Evolutionary conservation across 208 protist species (phyloP).

Genomic region (Herpetomonas tarakana): DNA sequence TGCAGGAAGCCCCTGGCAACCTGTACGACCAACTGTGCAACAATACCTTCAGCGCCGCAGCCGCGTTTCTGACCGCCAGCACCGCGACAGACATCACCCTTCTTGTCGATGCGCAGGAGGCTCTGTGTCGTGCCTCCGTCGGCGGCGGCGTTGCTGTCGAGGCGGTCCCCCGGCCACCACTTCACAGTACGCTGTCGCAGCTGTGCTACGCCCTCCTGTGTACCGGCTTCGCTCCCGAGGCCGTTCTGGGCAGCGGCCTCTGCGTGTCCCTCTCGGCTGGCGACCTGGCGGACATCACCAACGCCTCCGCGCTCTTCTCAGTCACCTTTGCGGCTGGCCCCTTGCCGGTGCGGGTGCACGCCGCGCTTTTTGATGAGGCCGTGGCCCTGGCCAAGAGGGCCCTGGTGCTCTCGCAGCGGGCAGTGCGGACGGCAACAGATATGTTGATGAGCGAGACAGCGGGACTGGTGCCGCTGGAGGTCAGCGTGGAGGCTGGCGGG

Average conservation of each 20-base stretch:
- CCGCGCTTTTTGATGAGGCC: slow-evolving; percentile 11
- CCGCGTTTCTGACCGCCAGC: slow-evolving; percentile 6
- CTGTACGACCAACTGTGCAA: slow-evolving; percentile 24
- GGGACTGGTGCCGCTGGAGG: background rate
- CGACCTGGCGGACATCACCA: slow-evolving; percentile 44
- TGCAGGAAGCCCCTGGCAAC: slow-evolving; percentile 1
- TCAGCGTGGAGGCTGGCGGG: background rate
- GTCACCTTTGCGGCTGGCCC: slow-evolving; percentile 23
- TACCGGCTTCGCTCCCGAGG: slow-evolving; percentile 41
- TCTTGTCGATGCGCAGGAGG: slow-evolving; percentile 15
- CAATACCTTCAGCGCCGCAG: slow-evolving; percentile 24
- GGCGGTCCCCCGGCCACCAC: slow-evolving; percentile 20
- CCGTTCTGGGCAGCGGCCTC: slow-evolving; percentile 55
- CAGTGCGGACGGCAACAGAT: slow-evolving; percentile 3
- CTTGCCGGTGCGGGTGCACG: slow-evolving; percentile 39
- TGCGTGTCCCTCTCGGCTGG: slow-evolving; percentile 41
- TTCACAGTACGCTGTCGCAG: slow-evolving; percentile 23
- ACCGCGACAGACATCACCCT: background rate
- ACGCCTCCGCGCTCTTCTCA: slow-evolving; percentile 44
- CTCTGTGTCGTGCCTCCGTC: slow-evolving; percentile 5
- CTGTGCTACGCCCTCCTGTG: slow-evolving; percentile 59
- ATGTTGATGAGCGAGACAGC: slow-evolving; percentile 3
- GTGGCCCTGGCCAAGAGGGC: slow-evolving; percentile 11
- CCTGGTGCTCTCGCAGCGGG: slow-evolving; percentile 14
- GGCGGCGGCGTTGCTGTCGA: background rate